phyloP scores from a whole-genome alignment of 371 early-diverging fungal species.

The Dichotomocladium elegans region DNA sequence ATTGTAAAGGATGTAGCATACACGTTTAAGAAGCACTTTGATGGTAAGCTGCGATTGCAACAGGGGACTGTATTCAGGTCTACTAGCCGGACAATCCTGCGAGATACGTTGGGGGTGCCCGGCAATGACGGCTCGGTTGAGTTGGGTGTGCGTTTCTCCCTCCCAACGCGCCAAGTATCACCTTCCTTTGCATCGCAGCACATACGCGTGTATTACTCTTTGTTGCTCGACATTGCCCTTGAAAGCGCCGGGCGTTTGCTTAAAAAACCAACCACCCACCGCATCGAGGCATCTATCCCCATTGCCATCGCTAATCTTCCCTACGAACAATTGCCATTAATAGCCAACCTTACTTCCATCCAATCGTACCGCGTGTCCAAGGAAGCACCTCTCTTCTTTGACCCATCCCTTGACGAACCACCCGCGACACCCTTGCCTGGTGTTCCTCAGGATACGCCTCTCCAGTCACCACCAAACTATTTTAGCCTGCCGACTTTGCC shows the following conservation, averaged over 20 bases:
- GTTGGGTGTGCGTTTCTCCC: constrained; percentile 19
- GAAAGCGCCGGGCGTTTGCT: constrained; percentile 26
- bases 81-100: constrained; percentile 20
- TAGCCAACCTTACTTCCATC: constrained; percentile 31
- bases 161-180: constrained; percentile 42
- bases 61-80: constrained; percentile 38
- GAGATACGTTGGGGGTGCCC: constrained; percentile 13
- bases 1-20: constrained; percentile 18
- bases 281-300: constrained; percentile 29
- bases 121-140: constrained; percentile 11
- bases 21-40: constrained; percentile 40
- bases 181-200: constrained; percentile 42
- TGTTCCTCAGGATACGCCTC: constrained; percentile 13
- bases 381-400: constrained; percentile 39
- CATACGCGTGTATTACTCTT: constrained; percentile 38
- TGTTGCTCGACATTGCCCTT: constrained; percentile 17
- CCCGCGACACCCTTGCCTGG: constrained; percentile 20
- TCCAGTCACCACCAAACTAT: constrained; percentile 42
- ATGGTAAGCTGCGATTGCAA: constrained; percentile 36
- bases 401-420: constrained; percentile 34
- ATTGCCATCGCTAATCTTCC: constrained; percentile 39
- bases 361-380: constrained; percentile 21
- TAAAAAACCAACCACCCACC: constrained; percentile 15
- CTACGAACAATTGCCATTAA: constrained; percentile 31
- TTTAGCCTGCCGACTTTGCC: constrained; percentile 35